These are phyloP conservation scores for Podaxis mareebaensis DNA, from an alignment of 768 basidiomycete genomes.

Conservation along the genomic window DNA sequence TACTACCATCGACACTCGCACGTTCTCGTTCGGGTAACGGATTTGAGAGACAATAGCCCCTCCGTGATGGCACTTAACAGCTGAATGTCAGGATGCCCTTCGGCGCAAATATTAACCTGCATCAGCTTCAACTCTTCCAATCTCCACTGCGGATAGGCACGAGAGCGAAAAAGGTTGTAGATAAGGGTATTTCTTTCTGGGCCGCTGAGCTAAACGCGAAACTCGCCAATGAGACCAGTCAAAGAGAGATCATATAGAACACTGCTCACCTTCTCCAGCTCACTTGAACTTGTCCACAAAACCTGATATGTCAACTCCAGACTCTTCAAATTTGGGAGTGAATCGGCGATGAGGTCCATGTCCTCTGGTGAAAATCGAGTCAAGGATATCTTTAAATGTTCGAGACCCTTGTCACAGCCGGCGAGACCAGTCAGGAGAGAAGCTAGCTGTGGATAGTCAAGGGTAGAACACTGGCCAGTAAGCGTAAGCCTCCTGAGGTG, in stretches of 20 bases:
- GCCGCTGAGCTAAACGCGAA: not conserved
- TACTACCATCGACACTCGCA: conserved; percentile 10
- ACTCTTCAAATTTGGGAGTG: conserved; percentile 2
- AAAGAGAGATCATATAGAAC: not conserved
- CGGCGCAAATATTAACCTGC: not conserved
- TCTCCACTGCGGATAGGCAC: not conserved
- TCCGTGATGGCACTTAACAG: conserved; percentile 5
- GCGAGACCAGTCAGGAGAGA: conserved; percentile 1
- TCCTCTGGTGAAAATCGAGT: not conserved
- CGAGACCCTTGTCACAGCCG: conserved; percentile 5
- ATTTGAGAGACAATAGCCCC: conserved; percentile 17
- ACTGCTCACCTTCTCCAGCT: not conserved
- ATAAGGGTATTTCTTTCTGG: not conserved
- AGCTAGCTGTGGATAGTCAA: conserved; percentile 2
- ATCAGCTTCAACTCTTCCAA: conserved; percentile 7
- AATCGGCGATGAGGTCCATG: not conserved
- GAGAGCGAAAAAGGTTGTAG: conserved; percentile 2
- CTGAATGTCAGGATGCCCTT: conserved; percentile 9
- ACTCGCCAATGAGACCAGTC: not conserved
- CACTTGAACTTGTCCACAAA: not conserved
- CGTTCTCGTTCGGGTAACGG: conserved; percentile 38
- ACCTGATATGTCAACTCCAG: conserved; percentile 6
- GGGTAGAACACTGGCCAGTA: conserved; percentile 3
- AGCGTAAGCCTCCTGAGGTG: conserved; percentile 8
- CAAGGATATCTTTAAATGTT: conserved; percentile 9